Conservation (phyloP, 2,329 filamentous ascomycete genomes). For the Epichloe gansuensis region DNA sequence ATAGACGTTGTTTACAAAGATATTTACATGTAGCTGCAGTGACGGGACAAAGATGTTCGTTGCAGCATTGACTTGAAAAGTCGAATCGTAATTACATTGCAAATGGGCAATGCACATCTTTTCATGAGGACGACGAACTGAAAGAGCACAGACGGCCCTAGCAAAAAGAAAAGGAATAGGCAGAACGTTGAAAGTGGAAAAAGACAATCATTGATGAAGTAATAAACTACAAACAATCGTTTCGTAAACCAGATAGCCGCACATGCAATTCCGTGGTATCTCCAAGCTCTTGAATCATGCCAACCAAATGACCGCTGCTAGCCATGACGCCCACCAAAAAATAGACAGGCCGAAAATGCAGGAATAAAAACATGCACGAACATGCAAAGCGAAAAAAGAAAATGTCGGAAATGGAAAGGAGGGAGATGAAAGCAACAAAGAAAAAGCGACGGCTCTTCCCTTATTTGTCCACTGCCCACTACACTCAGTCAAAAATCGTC, state of each 20-base stretch:
- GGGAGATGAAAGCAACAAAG: neutral
- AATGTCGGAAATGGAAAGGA: neutral
- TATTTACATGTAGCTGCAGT: neutral
- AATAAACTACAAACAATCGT: neutral
- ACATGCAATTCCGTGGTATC: slow-evolving; percentile 10
- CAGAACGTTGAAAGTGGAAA: too few species aligned
- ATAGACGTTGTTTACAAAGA: neutral
- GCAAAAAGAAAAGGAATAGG: neutral
- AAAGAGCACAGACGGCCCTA: neutral
- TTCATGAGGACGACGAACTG: neutral
- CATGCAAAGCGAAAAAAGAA: neutral
- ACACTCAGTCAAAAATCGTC: neutral
- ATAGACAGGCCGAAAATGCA: neutral
- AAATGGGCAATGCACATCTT: neutral
- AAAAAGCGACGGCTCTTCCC: neutral
- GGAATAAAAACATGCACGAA: neutral
- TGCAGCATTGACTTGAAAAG: neutral
- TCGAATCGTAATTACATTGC: neutral
- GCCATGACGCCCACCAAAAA: slow-evolving; percentile 2
- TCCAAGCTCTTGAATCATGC: slow-evolving; percentile 10
- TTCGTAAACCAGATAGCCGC: slow-evolving; percentile 1
- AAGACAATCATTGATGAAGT: too few species aligned
- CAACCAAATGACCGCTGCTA: slow-evolving; percentile 6
- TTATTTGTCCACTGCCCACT: neutral
- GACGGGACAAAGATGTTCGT: neutral